These are phyloP conservation scores for Cryptosporidium sp. DNA, from an alignment of 169 alveolate species.

Conservation along the genomic window DNA sequence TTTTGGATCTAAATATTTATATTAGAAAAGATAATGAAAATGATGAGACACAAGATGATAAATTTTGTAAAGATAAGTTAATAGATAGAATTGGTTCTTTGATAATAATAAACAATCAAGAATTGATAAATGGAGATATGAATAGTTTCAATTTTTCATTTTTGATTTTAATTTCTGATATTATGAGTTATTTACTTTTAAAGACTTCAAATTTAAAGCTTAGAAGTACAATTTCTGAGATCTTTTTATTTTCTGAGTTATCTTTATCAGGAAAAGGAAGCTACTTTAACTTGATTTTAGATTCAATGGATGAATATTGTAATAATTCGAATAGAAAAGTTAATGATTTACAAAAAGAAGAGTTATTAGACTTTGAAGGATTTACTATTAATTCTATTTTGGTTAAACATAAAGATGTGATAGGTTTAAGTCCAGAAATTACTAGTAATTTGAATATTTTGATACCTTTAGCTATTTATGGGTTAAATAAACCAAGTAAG, in stretches of 20 bases:
- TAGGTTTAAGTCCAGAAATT: neutral
- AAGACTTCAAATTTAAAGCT: conserved; percentile 21
- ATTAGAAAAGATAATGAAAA: neutral
- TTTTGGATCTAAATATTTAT: neutral
- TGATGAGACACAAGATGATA: neutral
- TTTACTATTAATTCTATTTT: neutral
- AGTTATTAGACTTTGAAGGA: neutral
- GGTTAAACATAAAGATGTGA: neutral
- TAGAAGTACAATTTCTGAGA: conserved; percentile 47
- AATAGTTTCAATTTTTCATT: neutral
- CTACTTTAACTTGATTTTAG: neutral
- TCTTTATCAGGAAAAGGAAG: neutral
- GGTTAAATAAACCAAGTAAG: neutral
- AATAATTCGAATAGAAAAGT: neutral
- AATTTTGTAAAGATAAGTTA: neutral
- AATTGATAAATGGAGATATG: neutral
- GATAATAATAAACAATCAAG: neutral
- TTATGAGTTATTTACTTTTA: conserved; percentile 34
- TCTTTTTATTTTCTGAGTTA: conserved; percentile 37
- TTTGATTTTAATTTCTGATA: conserved; percentile 27
- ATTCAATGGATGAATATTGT: neutral
- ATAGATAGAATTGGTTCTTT: conserved; percentile 18
- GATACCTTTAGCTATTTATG: conserved; percentile 21
- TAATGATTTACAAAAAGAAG: neutral
- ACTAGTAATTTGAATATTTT: neutral